Evolutionary conservation across 192 early-diverging fungal genomes (phyloP), one percentile per base, ranked within the genome.

Genomic region (Backusella parvicylindrica): DNA sequence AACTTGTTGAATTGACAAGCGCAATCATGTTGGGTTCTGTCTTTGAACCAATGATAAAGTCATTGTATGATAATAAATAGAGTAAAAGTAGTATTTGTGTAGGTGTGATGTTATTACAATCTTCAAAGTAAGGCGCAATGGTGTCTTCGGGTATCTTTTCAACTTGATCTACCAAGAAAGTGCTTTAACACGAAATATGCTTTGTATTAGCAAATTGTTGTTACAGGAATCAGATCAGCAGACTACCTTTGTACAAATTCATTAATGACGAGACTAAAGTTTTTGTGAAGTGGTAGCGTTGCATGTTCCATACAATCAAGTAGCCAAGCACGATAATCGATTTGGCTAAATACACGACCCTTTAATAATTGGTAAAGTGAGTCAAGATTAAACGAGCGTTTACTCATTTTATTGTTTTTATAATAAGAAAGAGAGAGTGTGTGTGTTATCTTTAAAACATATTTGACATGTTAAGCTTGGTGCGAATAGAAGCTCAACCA

Each of bases 31-130:
- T 70, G 16, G 78, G 72, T 30, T 79, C 74, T 2, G 68, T 75
- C 35, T 53, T 69, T 31, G 35, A 49, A 0, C 68, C 73, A 50
- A 70, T 63, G 37, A 81, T 76, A 30, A 37, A 30, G 50, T 73
- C 69, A 53, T 84, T 81, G 53, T 72, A 82, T 11, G 70, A 50
- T 18, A 84, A 60, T 15, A 82, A 63, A 69, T 84, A 84, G 9
- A 82, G 68, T 31, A 75, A 32, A 41, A 84, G 41, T 3, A 84
- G 23, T 16, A 79, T 40, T 38, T 84, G 80, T 1, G 70, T 47
- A 6, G 83, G 74, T 12, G 80, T 70, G 13, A 75, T 63, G 49
- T 60, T 3, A 36, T 26, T 56, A 26, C 72, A 26, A 9, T 53
- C 43, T 5, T 77, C 31, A 37, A 74, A 56, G 21, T 71, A 71